A percentile compares a stretch with the other conserved stretches of the same genome.
Conservation (phyloP, 179 eudicot species). For the Corrigiola litoralis region DNA sequence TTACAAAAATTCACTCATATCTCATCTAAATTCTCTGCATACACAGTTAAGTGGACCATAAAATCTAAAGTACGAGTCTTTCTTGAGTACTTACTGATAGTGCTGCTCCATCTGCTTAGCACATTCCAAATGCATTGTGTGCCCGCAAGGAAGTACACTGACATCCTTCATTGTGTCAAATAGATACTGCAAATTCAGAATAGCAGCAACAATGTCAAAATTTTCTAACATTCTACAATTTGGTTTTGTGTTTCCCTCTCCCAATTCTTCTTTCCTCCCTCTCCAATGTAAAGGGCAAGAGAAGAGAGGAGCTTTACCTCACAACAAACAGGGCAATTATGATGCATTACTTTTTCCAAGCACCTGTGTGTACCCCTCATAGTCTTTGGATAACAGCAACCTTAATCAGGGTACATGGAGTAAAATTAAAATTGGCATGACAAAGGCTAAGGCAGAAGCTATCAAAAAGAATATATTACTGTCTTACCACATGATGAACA, state of each 20-base stretch:
- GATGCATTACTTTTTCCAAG: slow-evolving; percentile 69
- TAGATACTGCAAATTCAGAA: slow-evolving; percentile 40
- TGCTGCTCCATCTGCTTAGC: slow-evolving; percentile 57
- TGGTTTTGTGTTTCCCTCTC: too few species aligned
- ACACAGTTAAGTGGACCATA: neutral
- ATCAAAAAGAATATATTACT: neutral
- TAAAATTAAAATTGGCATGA: neutral
- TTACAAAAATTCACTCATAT: neutral
- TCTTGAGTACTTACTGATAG: slow-evolving; percentile 40
- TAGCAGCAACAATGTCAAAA: neutral
- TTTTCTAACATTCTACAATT: neutral
- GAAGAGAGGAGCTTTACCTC: slow-evolving; percentile 29
- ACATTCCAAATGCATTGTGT: slow-evolving; percentile 60
- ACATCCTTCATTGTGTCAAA: slow-evolving; percentile 55
- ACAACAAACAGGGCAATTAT: slow-evolving; percentile 65
- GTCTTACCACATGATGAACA: slow-evolving; percentile 66
- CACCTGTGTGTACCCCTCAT: slow-evolving; percentile 52
- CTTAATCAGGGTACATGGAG: slow-evolving; percentile 18
- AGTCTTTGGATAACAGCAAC: slow-evolving; percentile 49
- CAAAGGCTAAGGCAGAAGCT: neutral
- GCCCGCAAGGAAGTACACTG: slow-evolving; percentile 57
- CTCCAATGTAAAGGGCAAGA: neutral
- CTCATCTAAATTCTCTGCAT: neutral
- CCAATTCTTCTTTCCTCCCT: too few species aligned
- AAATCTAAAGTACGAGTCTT: neutral